These are phyloP conservation scores for Camptophora hylomeconis DNA, from an alignment of 2,329 filamentous ascomycete species.

Conservation along the genomic window DNA sequence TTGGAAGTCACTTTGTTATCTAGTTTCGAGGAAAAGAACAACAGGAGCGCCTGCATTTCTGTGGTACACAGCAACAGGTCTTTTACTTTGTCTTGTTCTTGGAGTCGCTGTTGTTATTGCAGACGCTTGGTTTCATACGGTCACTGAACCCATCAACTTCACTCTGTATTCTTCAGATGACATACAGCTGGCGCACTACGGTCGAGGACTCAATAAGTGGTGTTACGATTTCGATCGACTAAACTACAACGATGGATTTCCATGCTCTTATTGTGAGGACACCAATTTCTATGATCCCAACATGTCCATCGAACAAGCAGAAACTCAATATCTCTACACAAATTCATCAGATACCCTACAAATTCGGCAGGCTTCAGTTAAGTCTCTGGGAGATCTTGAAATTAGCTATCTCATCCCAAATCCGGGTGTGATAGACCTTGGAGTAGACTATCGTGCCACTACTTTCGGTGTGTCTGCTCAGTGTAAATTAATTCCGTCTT, in stretches of 20 bases:
- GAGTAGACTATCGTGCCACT: slow-evolving; percentile 10
- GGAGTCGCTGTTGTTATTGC: slow-evolving; percentile 10
- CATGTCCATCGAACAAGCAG: slow-evolving; percentile 9
- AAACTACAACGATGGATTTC: slow-evolving; percentile 13
- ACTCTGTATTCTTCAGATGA: no score
- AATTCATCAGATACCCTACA: slow-evolving; percentile 9
- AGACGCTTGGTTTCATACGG: slow-evolving; percentile 13
- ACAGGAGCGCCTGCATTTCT: slow-evolving; percentile 10
- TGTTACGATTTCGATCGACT: slow-evolving; percentile 11
- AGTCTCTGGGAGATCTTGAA: slow-evolving; percentile 3
- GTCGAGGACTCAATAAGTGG: slow-evolving; percentile 9
- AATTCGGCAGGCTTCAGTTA: slow-evolving; percentile 7
- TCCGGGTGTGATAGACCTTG: slow-evolving; percentile 5
- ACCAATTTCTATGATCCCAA: slow-evolving; percentile 4
- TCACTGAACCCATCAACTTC: slow-evolving; percentile 12
- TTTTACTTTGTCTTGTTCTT: slow-evolving; percentile 10
- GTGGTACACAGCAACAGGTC: slow-evolving; percentile 8
- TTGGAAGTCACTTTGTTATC: slow-evolving; percentile 11
- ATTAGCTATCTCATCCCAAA: slow-evolving; percentile 12
- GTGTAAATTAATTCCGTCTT: slow-evolving; percentile 10
- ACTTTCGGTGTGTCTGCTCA: slow-evolving; percentile 13
- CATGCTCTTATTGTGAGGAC: slow-evolving; percentile 10
- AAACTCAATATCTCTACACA: slow-evolving; percentile 11
- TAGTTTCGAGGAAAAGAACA: slow-evolving; percentile 5
- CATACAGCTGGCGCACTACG: no score